Conservation (phyloP, 257 asterid genomes). For the Cordia subcordata region DNA sequence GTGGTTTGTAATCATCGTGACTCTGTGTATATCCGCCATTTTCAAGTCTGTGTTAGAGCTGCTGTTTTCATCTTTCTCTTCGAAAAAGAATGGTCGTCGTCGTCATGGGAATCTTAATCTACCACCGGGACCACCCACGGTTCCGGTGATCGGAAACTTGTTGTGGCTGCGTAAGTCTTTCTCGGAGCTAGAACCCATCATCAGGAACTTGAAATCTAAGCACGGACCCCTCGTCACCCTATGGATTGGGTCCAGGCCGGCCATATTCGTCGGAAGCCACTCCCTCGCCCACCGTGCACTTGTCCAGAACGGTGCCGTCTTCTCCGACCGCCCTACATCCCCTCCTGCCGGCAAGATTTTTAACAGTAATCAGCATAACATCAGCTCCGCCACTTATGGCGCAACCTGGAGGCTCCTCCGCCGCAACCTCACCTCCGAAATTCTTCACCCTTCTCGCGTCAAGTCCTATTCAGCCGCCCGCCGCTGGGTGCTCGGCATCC, state of each 20-base stretch:
- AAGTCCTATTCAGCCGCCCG: slow-evolving; percentile 26
- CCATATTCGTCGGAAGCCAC: slow-evolving; percentile 24
- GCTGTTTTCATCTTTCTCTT: background rate
- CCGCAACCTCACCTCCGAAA: slow-evolving; percentile 29
- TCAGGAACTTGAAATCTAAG: slow-evolving; percentile 13
- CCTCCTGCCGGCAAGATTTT: slow-evolving; percentile 10
- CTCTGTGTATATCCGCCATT: slow-evolving; percentile 43
- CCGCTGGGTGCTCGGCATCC: slow-evolving; percentile 23
- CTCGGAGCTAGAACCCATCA: slow-evolving; percentile 13
- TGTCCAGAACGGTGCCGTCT: slow-evolving; percentile 29
- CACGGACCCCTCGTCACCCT: slow-evolving; percentile 30
- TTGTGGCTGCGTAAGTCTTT: slow-evolving; percentile 20
- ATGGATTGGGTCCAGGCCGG: slow-evolving; percentile 13
- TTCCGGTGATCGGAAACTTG: slow-evolving; percentile 19
- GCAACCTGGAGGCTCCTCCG: slow-evolving; percentile 44
- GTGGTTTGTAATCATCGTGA: slow-evolving; percentile 20
- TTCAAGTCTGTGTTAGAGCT: slow-evolving; percentile 16
- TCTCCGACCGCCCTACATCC: slow-evolving; percentile 33
- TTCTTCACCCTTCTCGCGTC: slow-evolving; percentile 29
- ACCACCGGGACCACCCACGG: slow-evolving; percentile 6
- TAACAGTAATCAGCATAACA: slow-evolving; percentile 20
- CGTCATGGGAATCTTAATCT: background rate
- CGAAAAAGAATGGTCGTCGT: background rate
- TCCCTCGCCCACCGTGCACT: slow-evolving; percentile 29
- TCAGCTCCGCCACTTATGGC: slow-evolving; percentile 29